Percentiles rank a stretch among this genome's conserved stretches.
phyloP scores from a whole-genome alignment of 345 rosid species.

The Lumnitzera littorea region DNA sequence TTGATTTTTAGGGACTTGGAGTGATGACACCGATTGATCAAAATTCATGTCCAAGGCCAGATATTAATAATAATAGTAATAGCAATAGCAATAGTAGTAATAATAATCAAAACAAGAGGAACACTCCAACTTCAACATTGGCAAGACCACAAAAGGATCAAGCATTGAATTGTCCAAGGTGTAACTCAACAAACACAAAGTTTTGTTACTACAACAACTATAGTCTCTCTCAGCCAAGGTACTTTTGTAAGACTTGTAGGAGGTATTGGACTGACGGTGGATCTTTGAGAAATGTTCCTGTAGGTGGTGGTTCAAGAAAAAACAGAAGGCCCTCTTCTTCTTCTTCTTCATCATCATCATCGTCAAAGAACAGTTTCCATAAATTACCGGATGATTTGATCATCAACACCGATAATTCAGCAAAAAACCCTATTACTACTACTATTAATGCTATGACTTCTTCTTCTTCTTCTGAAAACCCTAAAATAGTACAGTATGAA shows the following conservation, averaged over 20 bases:
- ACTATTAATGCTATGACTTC: no score
- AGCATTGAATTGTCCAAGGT: conserved; percentile 12
- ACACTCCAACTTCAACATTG: conserved; percentile 34
- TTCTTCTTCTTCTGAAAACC: no score
- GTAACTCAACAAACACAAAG: conserved; percentile 12
- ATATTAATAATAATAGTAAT: conserved; percentile 22
- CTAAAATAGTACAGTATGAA: background rate
- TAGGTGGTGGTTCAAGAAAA: conserved; percentile 9
- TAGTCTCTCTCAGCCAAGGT: conserved; percentile 13
- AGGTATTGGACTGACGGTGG: conserved; percentile 15
- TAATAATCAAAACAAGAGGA: conserved; percentile 21
- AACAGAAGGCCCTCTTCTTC: conserved; percentile 2
- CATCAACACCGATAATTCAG: no score
- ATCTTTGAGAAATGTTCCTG: conserved; percentile 8
- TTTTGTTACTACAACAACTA: conserved; percentile 14
- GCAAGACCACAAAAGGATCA: conserved; percentile 3
- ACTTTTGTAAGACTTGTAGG: conserved; percentile 11
- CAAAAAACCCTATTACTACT: no score
- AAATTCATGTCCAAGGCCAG: conserved; percentile 18
- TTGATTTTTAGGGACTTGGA: conserved; percentile 17
- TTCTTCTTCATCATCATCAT: background rate
- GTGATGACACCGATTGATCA: conserved; percentile 26
- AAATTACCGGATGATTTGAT: background rate
- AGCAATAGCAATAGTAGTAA: conserved; percentile 19
- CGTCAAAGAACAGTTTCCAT: background rate